Conservation (phyloP, 2,329 filamentous ascomycete genomes). For the Neocucurbitaria cava region DNA sequence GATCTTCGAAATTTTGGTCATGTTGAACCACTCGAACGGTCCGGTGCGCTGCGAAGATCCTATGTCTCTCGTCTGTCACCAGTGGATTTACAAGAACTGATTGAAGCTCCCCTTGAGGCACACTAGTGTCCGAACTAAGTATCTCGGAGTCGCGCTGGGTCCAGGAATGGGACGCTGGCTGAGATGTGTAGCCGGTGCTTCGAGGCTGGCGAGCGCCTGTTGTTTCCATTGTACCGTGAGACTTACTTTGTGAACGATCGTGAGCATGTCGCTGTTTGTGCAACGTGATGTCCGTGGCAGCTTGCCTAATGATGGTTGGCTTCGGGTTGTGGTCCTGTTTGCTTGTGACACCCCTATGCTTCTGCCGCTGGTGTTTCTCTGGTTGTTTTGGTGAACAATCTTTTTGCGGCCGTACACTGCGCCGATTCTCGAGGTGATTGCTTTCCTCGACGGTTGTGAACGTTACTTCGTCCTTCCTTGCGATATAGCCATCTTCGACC, state of each 20-base stretch:
- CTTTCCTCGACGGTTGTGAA: not conserved
- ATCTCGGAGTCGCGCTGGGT: not conserved
- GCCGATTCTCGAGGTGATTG: not conserved
- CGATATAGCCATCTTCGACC: not conserved
- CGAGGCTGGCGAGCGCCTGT: not conserved
- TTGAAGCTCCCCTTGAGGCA: not conserved
- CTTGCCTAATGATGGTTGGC: not conserved
- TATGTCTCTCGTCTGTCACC: not conserved
- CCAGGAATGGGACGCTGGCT: not conserved
- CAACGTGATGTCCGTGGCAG: not conserved
- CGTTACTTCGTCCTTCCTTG: not conserved
- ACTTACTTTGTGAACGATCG: not conserved
- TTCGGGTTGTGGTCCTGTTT: not conserved
- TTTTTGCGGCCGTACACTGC: not conserved
- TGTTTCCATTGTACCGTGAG: not conserved
- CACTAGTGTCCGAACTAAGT: not conserved
- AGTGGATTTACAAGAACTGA: too few relatives aligned
- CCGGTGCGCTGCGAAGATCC: not conserved
- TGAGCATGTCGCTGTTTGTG: not conserved
- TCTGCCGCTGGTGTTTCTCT: not conserved
- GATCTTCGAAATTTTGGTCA: not conserved
- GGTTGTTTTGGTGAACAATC: not conserved
- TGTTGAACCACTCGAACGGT: not conserved
- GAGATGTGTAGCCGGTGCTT: not conserved
- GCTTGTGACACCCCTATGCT: not conserved